Evolutionary conservation across 2,329 filamentous ascomycete species (phyloP).

Genomic region (Aspergillus fructus): DNA sequence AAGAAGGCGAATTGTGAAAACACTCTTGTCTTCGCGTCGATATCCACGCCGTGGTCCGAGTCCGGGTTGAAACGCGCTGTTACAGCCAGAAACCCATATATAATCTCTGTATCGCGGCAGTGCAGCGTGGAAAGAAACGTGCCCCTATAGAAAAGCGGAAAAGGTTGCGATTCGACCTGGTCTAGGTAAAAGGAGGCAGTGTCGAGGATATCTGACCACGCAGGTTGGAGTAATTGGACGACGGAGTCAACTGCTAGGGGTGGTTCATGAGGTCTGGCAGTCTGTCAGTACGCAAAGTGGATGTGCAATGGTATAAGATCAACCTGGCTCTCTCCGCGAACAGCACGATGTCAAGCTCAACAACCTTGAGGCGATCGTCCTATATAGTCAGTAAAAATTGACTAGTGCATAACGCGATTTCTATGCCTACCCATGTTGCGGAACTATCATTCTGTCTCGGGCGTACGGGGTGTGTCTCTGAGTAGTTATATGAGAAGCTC

Average conservation of each 20-base stretch:
- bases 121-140: neutral
- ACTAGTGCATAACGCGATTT: neutral
- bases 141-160: neutral
- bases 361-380: no score
- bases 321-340: no score
- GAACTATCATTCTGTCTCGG: neutral
- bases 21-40: neutral
- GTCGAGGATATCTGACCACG: neutral
- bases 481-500: no score
- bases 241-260: neutral
- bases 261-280: no score
- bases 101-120: neutral
- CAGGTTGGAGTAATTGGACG: neutral
- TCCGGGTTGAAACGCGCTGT: neutral
- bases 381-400: no score
- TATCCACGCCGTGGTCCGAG: neutral
- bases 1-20: neutral
- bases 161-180: neutral
- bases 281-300: no score
- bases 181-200: neutral
- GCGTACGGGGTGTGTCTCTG: neutral
- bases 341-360: no score
- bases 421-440: neutral
- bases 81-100: neutral
- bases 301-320: no score